Percentiles rank a stretch among this genome's conserved stretches.
phyloP scores from a whole-genome alignment of 805 yeast species.

The Wickerhamiella alocasiicola region DNA sequence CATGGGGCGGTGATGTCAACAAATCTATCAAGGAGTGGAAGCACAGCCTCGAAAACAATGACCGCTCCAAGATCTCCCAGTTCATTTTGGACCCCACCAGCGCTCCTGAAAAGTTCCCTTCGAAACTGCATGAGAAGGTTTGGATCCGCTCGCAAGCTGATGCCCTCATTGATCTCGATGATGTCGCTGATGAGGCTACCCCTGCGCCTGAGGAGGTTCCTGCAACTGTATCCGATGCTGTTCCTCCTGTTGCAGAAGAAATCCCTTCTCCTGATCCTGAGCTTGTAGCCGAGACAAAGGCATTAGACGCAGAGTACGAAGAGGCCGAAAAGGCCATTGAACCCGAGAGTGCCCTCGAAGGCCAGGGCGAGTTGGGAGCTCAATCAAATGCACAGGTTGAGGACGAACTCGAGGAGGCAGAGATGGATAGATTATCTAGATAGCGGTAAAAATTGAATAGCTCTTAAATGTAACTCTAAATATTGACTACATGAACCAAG shows the following conservation, averaged over 20 bases:
- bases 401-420: background rate
- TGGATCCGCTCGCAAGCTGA: conserved; percentile 16
- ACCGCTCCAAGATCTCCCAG: conserved; percentile 47
- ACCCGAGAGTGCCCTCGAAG: background rate
- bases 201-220: conserved; percentile 12
- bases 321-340: conserved; percentile 10
- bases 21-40: conserved; percentile 60
- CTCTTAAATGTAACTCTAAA: too few relatives aligned
- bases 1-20: conserved; percentile 45
- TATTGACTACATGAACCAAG: too few relatives aligned
- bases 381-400: background rate
- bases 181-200: conserved; percentile 13
- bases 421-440: conserved; percentile 9
- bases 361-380: background rate
- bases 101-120: conserved; percentile 29
- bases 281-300: conserved; percentile 9
- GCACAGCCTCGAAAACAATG: conserved; percentile 36
- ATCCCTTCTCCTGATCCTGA: conserved; percentile 4
- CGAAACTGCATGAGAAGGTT: conserved; percentile 20
- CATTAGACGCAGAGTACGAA: conserved; percentile 15
- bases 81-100: conserved; percentile 40
- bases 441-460: too few relatives aligned
- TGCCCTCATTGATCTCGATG: conserved; percentile 33
- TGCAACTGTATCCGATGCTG: conserved; percentile 15
- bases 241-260: conserved; percentile 12